phyloP scores from a whole-genome alignment of 192 early-diverging fungal species.

The Podila epicladia region DNA sequence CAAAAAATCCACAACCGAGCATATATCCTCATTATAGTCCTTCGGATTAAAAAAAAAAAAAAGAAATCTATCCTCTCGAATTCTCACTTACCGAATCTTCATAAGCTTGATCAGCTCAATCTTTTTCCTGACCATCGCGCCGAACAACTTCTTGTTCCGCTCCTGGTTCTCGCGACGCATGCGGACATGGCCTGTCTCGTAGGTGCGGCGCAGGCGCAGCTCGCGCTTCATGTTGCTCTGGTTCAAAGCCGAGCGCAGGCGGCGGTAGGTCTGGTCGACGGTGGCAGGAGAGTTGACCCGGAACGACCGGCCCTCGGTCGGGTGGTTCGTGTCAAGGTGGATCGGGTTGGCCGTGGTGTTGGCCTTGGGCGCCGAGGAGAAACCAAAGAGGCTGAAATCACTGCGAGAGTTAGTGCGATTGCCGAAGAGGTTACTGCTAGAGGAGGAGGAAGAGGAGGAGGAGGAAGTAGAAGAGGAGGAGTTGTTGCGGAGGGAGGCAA shows the following conservation, averaged over 20 bases:
- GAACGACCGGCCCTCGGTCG: constrained; percentile 40
- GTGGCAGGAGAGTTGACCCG: constrained; percentile 9
- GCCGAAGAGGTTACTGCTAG: not conserved
- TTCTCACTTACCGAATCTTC: constrained; percentile 37
- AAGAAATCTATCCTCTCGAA: too few relatives aligned
- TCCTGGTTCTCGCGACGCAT: constrained; percentile 50
- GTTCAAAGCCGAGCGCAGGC: constrained; percentile 29
- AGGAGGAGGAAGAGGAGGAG: not conserved
- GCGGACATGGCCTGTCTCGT: constrained; percentile 31
- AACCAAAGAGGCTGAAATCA: constrained; percentile 19
- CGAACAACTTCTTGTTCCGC: constrained; percentile 46
- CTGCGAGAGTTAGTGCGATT: not conserved
- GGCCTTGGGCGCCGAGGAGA: constrained; percentile 9
- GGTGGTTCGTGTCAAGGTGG: constrained; percentile 42
- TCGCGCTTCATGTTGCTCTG: constrained; percentile 48
- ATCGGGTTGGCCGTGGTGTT: constrained; percentile 49
- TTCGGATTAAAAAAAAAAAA: too few relatives aligned
- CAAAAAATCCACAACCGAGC: not conserved
- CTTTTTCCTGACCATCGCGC: constrained; percentile 49
- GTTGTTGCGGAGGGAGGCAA: not conserved
- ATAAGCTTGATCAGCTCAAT: constrained; percentile 50
- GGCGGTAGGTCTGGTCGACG: constrained; percentile 31
- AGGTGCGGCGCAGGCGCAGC: constrained; percentile 26
- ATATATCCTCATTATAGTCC: too few relatives aligned
- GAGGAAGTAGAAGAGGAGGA: not conserved